These are phyloP conservation scores for Casuarina equisetifolia DNA, from an alignment of 306 rosid genomes.

Conservation along the genomic window DNA sequence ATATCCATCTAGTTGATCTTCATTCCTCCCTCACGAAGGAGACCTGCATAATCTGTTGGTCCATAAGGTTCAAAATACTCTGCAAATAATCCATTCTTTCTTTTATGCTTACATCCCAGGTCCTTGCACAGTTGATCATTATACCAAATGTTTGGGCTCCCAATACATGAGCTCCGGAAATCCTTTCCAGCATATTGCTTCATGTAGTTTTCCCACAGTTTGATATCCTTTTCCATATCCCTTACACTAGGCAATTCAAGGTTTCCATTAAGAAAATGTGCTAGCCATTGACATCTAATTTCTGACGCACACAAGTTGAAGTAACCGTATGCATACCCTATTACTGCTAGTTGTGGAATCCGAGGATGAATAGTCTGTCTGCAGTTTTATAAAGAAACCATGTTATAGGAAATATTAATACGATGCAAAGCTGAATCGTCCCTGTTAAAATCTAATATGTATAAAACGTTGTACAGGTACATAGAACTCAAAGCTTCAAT, in stretches of 20 bases:
- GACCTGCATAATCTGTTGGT: slow-evolving; percentile 38
- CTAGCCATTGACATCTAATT: slow-evolving; percentile 49
- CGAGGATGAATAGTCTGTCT: slow-evolving; percentile 43
- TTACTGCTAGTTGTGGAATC: slow-evolving; percentile 43
- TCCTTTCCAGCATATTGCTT: slow-evolving; percentile 27
- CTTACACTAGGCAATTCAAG: slow-evolving; percentile 45
- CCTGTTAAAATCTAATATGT: too few species aligned
- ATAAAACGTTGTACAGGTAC: background rate
- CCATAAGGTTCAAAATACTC: slow-evolving; percentile 49
- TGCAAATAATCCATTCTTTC: slow-evolving; percentile 36
- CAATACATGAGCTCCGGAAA: slow-evolving; percentile 39
- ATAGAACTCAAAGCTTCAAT: background rate
- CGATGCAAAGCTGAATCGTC: background rate
- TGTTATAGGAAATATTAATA: background rate
- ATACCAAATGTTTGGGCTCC: slow-evolving; percentile 30
- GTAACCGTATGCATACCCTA: slow-evolving; percentile 43
- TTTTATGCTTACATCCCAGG: slow-evolving; percentile 38
- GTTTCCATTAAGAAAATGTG: slow-evolving; percentile 36
- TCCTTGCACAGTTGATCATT: slow-evolving; percentile 53
- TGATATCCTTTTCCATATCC: slow-evolving; percentile 45
- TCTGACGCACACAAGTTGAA: slow-evolving; percentile 34
- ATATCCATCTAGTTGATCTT: background rate
- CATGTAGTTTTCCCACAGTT: slow-evolving; percentile 36
- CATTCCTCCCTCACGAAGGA: slow-evolving; percentile 6
- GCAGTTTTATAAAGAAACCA: background rate